phyloP scores from a whole-genome alignment of 148 eudicot species.

The Arctostaphylos glauca region DNA sequence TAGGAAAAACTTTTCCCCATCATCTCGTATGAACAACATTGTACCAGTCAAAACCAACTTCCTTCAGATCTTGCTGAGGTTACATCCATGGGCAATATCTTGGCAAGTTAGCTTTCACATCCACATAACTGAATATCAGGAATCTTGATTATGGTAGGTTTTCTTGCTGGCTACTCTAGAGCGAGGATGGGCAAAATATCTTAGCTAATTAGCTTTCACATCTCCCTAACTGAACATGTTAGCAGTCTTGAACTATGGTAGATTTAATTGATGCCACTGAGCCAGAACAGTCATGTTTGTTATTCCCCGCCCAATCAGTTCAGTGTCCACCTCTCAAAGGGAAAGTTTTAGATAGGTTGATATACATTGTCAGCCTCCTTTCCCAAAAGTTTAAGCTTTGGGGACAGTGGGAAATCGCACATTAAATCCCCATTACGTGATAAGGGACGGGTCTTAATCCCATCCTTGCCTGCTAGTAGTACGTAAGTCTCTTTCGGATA shows the following conservation, averaged over 20 bases:
- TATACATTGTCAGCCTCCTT: background rate
- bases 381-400: background rate
- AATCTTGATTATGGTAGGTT: background rate
- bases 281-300: background rate
- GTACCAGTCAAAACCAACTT: background rate
- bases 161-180: background rate
- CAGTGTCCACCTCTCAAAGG: background rate
- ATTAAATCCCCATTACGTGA: background rate
- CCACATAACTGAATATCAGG: background rate
- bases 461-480: background rate
- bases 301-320: background rate
- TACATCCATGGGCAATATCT: constrained; percentile 7
- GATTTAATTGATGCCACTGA: background rate
- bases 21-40: background rate
- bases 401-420: background rate
- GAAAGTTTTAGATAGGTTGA: background rate
- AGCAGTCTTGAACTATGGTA: background rate
- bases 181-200: no score
- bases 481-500: background rate
- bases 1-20: background rate
- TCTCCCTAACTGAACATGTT: background rate
- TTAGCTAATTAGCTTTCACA: no score
- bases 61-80: background rate
- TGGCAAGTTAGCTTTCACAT: constrained; percentile 2
- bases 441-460: background rate